Evolutionary conservation across 1,139 yeast species (phyloP).

Genomic region (Suhomyces atakaporum): DNA sequence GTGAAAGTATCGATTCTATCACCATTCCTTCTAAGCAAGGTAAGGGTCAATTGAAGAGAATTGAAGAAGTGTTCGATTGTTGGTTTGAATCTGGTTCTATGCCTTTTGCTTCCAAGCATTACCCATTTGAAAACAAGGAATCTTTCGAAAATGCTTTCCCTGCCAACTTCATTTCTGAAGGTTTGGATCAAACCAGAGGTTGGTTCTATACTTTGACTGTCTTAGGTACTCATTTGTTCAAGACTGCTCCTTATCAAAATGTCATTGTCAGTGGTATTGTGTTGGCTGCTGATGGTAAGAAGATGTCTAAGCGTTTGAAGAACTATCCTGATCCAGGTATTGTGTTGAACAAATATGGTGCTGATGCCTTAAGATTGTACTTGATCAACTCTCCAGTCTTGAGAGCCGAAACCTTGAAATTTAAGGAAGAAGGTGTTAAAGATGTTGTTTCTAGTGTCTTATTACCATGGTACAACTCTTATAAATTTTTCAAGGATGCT

Average conservation of each 20-base stretch:
- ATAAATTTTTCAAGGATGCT: slow-evolving; percentile 94
- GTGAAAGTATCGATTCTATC: slow-evolving; percentile 87
- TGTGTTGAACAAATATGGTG: slow-evolving; percentile 87
- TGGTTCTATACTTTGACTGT: slow-evolving; percentile 98
- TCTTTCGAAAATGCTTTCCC: slow-evolving; percentile 77
- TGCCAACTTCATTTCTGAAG: slow-evolving; percentile 97
- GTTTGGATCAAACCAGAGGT: slow-evolving; percentile 99
- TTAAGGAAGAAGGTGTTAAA: slow-evolving; percentile 97
- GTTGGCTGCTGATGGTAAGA: slow-evolving; percentile 96
- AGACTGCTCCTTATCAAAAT: slow-evolving; percentile 90
- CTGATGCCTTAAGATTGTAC: slow-evolving; percentile 94
- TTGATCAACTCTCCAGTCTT: slow-evolving; percentile 96
- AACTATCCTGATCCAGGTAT: slow-evolving; percentile 94
- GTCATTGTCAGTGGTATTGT: slow-evolving; percentile 97
- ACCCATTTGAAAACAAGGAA: slow-evolving; percentile 87
- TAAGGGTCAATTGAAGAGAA: slow-evolving; percentile 82
- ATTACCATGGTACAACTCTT: slow-evolving; percentile 98
- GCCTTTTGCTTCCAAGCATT: slow-evolving; percentile 98
- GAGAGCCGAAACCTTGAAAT: slow-evolving; percentile 93
- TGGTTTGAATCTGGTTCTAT: slow-evolving; percentile 99
- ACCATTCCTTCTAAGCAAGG: slow-evolving; percentile 94
- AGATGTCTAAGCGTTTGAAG: slow-evolving; percentile 97
- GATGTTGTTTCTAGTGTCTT: slow-evolving; percentile 95
- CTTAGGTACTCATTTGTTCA: slow-evolving; percentile 91
- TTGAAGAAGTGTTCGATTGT: slow-evolving; percentile 98